Base-by-base conservation (phyloP, 176 grass and related monocot genomes). In the Triticum monococcum region DNA sequence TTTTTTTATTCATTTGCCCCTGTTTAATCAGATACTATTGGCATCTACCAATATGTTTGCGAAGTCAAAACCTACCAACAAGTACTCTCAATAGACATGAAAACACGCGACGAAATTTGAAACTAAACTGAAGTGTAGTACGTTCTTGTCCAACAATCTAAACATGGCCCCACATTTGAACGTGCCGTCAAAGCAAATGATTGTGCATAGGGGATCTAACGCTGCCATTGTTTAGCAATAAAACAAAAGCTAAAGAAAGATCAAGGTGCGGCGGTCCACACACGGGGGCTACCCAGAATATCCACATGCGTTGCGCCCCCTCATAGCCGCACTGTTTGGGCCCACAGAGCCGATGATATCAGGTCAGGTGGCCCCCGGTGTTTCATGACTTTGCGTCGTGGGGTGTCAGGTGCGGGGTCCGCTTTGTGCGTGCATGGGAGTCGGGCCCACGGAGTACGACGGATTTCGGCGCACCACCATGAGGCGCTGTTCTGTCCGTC, bases 221-320 rank as follows among this genome's bases (percentile, higher is more conserved):
- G 48, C 11, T 60, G 12, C 13, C 24, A 3, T 14, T 9, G 24
- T n/a, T 84, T 46, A 46, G 3, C 41, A 12, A 73, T 31, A 30
- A 68, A 33, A 26, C 17, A 3, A 25, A 56, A 62, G 18, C 25
- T 43, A 17, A 12, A 5, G 45, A 45, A 17, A 63, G 36, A 85
- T 89, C 64, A 36, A 86, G 70, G 38, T 30, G 43, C 11, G 16
- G 50, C 50, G 67, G 77, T 20, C 50, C n/a, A 78, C 72, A 86
- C 79, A 64, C 78, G 79, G 14, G 48, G 63, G 62, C 77, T 86
- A 82, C 88, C 88, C 62, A 28, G 22, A 87, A 65, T 40, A 86
- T 83, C 72, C 79, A 82, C 63, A 86, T 72, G 70, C 66, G 2
- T 4, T 8, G 41, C 72, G 43, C 50, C 72, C 50, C 72, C 26